phyloP scores from a whole-genome alignment of 306 rosid genomes.

The Prunus mira region DNA sequence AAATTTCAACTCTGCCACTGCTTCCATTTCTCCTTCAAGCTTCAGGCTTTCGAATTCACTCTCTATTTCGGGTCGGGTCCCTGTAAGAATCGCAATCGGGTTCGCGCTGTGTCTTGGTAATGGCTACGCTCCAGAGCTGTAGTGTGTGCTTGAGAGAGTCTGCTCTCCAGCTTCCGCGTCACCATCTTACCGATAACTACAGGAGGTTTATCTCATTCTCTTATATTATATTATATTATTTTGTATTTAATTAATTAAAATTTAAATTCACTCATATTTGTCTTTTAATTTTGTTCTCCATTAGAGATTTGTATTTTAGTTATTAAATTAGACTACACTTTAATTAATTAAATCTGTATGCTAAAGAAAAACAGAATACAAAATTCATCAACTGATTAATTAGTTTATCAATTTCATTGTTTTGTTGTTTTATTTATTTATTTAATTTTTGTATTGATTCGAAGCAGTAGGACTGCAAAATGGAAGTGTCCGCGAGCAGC shows the following conservation, averaged over 20 bases:
- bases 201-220: slow-evolving; percentile 32
- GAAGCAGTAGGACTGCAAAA: slow-evolving; percentile 47
- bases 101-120: not conserved
- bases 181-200: slow-evolving; percentile 23
- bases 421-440: not conserved
- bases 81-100: not conserved
- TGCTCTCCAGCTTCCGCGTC: slow-evolving; percentile 45
- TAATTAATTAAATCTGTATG: not conserved
- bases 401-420: not conserved
- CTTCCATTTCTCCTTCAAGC: not conserved
- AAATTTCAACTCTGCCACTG: slow-evolving; percentile 7
- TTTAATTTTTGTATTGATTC: not conserved
- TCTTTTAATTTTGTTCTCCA: not conserved
- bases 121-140: slow-evolving; percentile 49
- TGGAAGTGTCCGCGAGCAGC: slow-evolving; percentile 71
- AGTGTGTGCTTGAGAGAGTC: slow-evolving; percentile 36
- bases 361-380: not conserved
- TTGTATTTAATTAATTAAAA: not conserved
- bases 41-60: not conserved
- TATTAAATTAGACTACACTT: not conserved
- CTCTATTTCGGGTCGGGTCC: slow-evolving; percentile 8
- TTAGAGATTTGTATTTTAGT: not conserved
- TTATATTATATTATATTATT: not conserved
- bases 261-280: not conserved
- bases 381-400: not conserved